Percentiles rank a stretch among this genome's conserved stretches.
Evolutionary conservation across 2,329 filamentous ascomycete species (phyloP).

Genomic region (Cercospora beticola): DNA sequence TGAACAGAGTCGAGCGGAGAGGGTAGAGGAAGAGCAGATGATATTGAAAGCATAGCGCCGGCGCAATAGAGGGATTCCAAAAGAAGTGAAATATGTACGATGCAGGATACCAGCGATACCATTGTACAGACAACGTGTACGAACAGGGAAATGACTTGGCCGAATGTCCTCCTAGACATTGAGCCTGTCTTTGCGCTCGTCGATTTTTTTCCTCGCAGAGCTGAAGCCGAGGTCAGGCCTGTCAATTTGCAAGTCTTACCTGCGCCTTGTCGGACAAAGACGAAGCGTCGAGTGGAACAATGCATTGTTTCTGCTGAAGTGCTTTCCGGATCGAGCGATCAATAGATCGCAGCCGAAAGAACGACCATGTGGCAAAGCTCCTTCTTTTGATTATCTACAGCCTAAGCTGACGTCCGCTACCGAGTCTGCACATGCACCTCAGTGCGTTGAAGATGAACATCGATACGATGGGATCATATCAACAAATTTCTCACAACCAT

Average conservation of each 20-base stretch:
- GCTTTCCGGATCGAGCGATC: background rate
- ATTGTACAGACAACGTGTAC: conserved; percentile 12
- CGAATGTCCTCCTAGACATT: background rate
- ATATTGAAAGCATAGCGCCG: conserved; percentile 22
- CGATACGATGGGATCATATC: conserved; percentile 9
- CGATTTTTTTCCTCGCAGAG: background rate
- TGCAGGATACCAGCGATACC: background rate
- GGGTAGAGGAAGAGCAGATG: conserved; percentile 26
- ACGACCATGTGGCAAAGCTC: background rate
- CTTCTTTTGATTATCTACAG: background rate
- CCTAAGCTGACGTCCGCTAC: background rate
- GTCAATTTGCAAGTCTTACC: background rate
- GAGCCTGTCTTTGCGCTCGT: background rate
- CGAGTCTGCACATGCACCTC: background rate
- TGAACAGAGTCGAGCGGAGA: conserved; percentile 60
- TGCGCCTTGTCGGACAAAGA: background rate
- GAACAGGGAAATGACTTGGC: background rate
- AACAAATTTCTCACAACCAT: background rate
- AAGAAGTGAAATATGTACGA: background rate
- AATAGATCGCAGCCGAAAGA: background rate
- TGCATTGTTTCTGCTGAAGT: background rate
- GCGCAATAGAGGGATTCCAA: conserved; percentile 13
- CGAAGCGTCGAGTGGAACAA: background rate
- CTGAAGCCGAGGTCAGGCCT: background rate
- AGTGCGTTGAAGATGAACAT: background rate